Evolutionary conservation across 768 basidiomycete genomes (phyloP).

Genomic region (Boletales sp.): DNA sequence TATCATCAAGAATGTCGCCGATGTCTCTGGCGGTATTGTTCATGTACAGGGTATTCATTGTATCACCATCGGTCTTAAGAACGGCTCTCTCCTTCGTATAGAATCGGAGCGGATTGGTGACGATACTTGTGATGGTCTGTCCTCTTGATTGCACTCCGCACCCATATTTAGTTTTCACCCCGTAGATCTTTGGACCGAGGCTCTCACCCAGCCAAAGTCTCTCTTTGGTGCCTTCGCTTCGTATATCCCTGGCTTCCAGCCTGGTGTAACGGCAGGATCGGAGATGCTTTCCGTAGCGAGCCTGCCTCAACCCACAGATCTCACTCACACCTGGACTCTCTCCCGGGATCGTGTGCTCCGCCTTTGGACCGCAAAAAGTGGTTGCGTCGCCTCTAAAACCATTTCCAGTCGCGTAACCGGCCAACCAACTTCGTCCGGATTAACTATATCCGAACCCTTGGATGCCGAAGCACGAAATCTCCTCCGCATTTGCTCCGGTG

Average conservation of each 20-base stretch:
- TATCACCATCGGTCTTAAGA: slow-evolving; percentile 57
- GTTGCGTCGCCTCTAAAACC: slow-evolving; percentile 63
- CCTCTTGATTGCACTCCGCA: slow-evolving; percentile 4
- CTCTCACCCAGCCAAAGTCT: slow-evolving; percentile 57
- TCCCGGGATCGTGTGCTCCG: slow-evolving; percentile 84
- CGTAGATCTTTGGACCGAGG: slow-evolving; percentile 72
- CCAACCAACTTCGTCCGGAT: slow-evolving; percentile 29
- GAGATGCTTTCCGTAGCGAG: slow-evolving; percentile 72
- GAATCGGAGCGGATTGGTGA: slow-evolving; percentile 59
- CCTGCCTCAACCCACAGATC: slow-evolving; percentile 72
- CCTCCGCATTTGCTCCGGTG: slow-evolving; percentile 56
- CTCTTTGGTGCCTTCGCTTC: slow-evolving; percentile 66
- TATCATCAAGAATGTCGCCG: slow-evolving; percentile 51
- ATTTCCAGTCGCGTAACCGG: slow-evolving; percentile 39
- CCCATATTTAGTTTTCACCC: slow-evolving; percentile 7
- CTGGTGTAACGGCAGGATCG: slow-evolving; percentile 43
- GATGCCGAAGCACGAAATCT: slow-evolving; percentile 61
- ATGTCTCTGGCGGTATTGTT: slow-evolving; percentile 44
- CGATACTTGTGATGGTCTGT: slow-evolving; percentile 57
- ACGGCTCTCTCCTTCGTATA: slow-evolving; percentile 65
- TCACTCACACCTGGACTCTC: slow-evolving; percentile 76
- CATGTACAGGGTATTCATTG: slow-evolving; percentile 66
- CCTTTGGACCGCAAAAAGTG: slow-evolving; percentile 76
- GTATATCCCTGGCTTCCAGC: slow-evolving; percentile 54
- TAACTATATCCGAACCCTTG: slow-evolving; percentile 45